A percentile compares a stretch with the other conserved stretches of the same genome.
Evolutionary conservation across 1,139 yeast genomes (phyloP).

Genomic region (Candida dubliniensis): DNA sequence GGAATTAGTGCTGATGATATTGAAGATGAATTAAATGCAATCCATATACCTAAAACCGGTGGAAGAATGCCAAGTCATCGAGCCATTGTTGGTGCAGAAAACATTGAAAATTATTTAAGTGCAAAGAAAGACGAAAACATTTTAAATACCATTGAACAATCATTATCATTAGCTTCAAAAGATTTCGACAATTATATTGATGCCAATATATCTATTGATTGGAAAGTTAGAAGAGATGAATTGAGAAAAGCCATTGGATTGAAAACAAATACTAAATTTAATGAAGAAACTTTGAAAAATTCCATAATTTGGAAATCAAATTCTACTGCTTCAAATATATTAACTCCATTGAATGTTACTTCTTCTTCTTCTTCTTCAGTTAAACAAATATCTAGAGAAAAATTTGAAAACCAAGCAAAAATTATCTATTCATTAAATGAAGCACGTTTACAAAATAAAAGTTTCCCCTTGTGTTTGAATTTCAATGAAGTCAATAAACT

Average conservation of each 20-base stretch:
- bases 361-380: constrained; percentile 19
- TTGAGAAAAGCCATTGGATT: constrained; percentile 67
- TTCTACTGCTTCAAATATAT: constrained; percentile 36
- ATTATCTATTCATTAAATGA: constrained; percentile 71
- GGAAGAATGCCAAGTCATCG: constrained; percentile 1
- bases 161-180: constrained; percentile 68
- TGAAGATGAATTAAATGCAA: constrained; percentile 58
- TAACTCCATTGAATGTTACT: constrained; percentile 28
- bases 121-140: constrained; percentile 82
- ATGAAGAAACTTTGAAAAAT: constrained; percentile 16
- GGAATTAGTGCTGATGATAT: constrained; percentile 89
- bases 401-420: constrained; percentile 73
- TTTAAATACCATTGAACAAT: constrained; percentile 78
- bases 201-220: constrained; percentile 74
- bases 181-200: constrained; percentile 82
- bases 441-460: constrained; percentile 53
- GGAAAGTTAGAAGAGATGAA: constrained; percentile 77
- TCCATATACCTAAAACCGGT: constrained; percentile 22
- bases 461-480: constrained; percentile 52
- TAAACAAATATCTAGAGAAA: constrained; percentile 48
- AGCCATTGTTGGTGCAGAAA: constrained; percentile 9
- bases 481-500: constrained; percentile 55
- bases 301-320: constrained; percentile 38
- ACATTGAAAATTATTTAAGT: constrained; percentile 58
- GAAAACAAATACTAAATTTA: constrained; percentile 18